Percentiles rank a stretch among this genome's conserved stretches.
Evolutionary conservation across 441 rosid genomes (phyloP).

Genomic region (Caryocar brasiliense): DNA sequence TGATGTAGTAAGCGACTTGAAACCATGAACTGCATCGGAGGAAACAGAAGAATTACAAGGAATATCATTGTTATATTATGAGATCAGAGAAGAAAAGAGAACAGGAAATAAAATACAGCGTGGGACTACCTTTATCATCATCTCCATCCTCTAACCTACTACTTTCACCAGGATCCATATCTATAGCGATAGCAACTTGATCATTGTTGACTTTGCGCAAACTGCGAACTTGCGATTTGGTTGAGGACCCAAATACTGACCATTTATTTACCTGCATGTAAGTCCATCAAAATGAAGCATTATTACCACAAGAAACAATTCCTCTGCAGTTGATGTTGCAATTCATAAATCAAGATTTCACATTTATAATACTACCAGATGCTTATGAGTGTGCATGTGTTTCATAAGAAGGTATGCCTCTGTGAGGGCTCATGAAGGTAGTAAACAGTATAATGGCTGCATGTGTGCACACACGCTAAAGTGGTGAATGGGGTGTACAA

Average conservation of each 20-base stretch:
- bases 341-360: neutral
- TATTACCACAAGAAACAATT: neutral
- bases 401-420: too few species aligned
- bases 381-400: too few species aligned
- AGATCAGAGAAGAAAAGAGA: neutral
- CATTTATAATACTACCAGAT: neutral
- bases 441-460: too few species aligned
- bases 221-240: slow-evolving; percentile 81
- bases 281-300: slow-evolving; percentile 12
- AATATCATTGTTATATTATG: neutral
- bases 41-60: slow-evolving; percentile 4
- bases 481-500: too few species aligned
- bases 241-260: slow-evolving; percentile 42
- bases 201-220: slow-evolving; percentile 83
- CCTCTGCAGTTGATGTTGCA: neutral
- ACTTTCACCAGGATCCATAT: slow-evolving; percentile 39
- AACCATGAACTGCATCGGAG: slow-evolving; percentile 64
- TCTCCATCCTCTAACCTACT: slow-evolving; percentile 76
- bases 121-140: slow-evolving; percentile 77
- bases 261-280: slow-evolving; percentile 72
- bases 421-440: too few species aligned
- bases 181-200: slow-evolving; percentile 87
- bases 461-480: too few species aligned
- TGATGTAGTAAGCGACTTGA: slow-evolving; percentile 84
- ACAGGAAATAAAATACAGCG: neutral